These are phyloP conservation scores for Hibiscus syriacus DNA, from an alignment of 345 rosid species.

Conservation along the genomic window DNA sequence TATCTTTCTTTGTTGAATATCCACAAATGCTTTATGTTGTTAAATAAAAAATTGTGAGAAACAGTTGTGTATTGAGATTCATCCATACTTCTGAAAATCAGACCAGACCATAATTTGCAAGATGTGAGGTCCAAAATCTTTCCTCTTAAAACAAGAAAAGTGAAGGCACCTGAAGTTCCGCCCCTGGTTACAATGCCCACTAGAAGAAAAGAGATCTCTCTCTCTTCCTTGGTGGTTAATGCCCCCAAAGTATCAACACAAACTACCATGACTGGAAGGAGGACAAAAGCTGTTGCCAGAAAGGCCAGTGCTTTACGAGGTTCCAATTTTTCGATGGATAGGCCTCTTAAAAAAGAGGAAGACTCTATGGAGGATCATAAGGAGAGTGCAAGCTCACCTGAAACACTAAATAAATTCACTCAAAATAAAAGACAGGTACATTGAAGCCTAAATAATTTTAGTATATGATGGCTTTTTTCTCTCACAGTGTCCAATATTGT, in stretches of 20 bases:
- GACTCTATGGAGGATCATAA: conserved; percentile 43
- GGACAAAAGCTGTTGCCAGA: conserved; percentile 52
- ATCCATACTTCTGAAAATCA: conserved; percentile 20
- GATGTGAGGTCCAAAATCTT: conserved; percentile 84
- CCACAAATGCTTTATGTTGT: background rate
- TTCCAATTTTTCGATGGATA: conserved; percentile 40
- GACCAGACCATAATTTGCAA: conserved; percentile 85
- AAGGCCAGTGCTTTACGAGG: conserved; percentile 44
- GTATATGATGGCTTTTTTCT: background rate
- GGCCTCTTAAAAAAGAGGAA: conserved; percentile 44
- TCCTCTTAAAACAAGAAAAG: conserved; percentile 67
- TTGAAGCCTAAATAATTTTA: conserved; percentile 9
- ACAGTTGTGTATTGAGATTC: background rate
- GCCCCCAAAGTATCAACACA: conserved; percentile 71
- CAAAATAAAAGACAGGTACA: conserved; percentile 66
- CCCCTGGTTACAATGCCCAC: conserved; percentile 52
- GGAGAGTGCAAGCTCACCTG: conserved; percentile 66
- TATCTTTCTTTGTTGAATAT: background rate
- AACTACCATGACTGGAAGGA: conserved; percentile 59
- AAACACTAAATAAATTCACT: conserved; percentile 39
- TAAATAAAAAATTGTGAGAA: background rate
- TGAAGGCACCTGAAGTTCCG: conserved; percentile 50
- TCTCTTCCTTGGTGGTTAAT: conserved; percentile 81
- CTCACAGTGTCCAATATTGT: background rate
- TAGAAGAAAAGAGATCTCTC: conserved; percentile 92